These are phyloP conservation scores for Pseudocercospora macadamiae DNA, from an alignment of 2,329 filamentous ascomycete genomes.

Conservation along the genomic window DNA sequence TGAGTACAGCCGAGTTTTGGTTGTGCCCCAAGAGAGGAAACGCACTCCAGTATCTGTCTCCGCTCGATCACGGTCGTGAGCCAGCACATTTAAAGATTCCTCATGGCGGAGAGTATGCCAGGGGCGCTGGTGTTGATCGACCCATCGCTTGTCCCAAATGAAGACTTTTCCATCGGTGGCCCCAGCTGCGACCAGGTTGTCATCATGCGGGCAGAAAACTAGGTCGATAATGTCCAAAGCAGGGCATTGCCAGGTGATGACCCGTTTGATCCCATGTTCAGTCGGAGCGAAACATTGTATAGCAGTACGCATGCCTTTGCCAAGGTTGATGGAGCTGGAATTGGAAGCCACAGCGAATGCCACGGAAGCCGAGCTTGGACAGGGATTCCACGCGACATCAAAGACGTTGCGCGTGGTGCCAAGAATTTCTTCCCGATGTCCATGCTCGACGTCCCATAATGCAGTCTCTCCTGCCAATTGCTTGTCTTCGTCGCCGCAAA, in stretches of 20 bases:
- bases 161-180: conserved; percentile 64
- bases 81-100: conserved; percentile 52
- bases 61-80: conserved; percentile 49
- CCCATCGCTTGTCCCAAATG: conserved; percentile 60
- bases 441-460: conserved; percentile 55
- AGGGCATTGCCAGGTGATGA: conserved; percentile 57
- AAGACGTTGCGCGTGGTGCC: conserved; percentile 59
- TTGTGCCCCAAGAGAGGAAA: conserved; percentile 60
- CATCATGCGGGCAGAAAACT: conserved; percentile 48
- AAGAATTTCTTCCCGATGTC: conserved; percentile 45
- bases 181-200: conserved; percentile 59
- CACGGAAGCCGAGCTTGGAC: conserved; percentile 38
- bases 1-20: conserved; percentile 57
- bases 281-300: conserved; percentile 57
- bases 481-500: conserved; percentile 45
- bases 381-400: conserved; percentile 61
- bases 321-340: conserved; percentile 39
- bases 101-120: conserved; percentile 58
- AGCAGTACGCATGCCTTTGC: conserved; percentile 50
- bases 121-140: conserved; percentile 42
- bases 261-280: conserved; percentile 37
- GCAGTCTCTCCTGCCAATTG: conserved; percentile 56
- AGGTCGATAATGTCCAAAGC: conserved; percentile 66
- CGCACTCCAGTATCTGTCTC: conserved; percentile 60
- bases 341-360: conserved; percentile 59